Conservation (phyloP, 352 stramenopile species). For the Phytophthora capsici region DNA sequence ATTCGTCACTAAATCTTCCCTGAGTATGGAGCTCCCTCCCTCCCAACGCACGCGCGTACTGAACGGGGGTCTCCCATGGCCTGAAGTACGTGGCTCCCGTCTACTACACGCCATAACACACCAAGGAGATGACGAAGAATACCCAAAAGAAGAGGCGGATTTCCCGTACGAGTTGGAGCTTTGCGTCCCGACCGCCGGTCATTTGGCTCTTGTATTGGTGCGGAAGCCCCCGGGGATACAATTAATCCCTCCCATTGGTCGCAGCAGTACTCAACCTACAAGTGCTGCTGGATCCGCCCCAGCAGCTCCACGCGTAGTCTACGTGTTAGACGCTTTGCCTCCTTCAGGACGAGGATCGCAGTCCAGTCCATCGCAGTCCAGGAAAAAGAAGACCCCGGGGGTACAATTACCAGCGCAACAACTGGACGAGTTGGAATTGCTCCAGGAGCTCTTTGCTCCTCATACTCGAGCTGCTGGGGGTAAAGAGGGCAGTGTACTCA, state of each 20-base stretch:
- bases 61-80: constrained; percentile 51
- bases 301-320: constrained; percentile 54
- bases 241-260: constrained; percentile 6
- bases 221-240: constrained; percentile 22
- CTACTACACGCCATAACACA: constrained; percentile 35
- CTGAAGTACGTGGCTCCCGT: constrained; percentile 49
- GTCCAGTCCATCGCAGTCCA: constrained; percentile 11
- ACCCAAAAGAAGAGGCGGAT: constrained; percentile 4
- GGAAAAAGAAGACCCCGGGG: constrained; percentile 37
- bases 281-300: constrained; percentile 5
- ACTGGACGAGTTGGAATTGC: constrained; percentile 71
- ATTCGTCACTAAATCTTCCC: constrained; percentile 8
- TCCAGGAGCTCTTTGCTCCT: constrained; percentile 75
- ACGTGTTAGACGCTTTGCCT: constrained; percentile 77
- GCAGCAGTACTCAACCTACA: constrained; percentile 13
- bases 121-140: constrained; percentile 11
- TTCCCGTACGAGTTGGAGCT: constrained; percentile 61
- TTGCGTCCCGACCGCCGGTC: constrained; percentile 58
- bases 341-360: constrained; percentile 29
- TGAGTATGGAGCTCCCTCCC: constrained; percentile 6
- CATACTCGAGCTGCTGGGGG: constrained; percentile 38
- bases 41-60: constrained; percentile 23
- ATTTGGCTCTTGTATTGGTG: constrained; percentile 68
- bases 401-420: constrained; percentile 42
- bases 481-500: constrained; percentile 69